Percentiles rank a stretch among this genome's conserved stretches.
Evolutionary conservation across 768 basidiomycete species (phyloP).

Genomic region (Tylopilus cervinicoccineus): DNA sequence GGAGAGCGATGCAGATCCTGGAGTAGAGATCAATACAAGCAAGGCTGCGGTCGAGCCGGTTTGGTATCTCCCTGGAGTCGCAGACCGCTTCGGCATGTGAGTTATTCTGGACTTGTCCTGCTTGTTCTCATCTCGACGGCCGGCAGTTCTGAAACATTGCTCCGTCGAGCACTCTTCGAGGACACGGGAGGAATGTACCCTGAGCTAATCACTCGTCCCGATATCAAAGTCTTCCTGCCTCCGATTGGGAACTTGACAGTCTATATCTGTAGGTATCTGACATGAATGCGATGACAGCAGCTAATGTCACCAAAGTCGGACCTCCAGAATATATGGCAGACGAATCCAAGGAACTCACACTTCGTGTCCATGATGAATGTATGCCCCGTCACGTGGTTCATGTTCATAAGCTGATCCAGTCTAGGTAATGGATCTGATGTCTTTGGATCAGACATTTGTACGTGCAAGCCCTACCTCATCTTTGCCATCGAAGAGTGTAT

Average conservation of each 20-base stretch:
- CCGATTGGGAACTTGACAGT: constrained; percentile 91
- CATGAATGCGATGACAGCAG: neutral
- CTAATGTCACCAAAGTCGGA: constrained; percentile 52
- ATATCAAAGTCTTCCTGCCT: constrained; percentile 93
- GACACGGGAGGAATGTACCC: constrained; percentile 97
- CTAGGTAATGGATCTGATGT: constrained; percentile 91
- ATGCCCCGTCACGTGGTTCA: constrained; percentile 17
- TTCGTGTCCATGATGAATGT: constrained; percentile 95
- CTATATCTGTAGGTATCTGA: constrained; percentile 69
- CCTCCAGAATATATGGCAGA: constrained; percentile 76
- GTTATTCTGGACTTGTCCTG: constrained; percentile 24
- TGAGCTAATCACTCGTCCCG: constrained; percentile 91
- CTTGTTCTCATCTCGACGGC: neutral
- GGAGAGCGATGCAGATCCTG: constrained; percentile 53
- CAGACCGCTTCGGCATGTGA: constrained; percentile 89
- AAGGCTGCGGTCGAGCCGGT: constrained; percentile 97
- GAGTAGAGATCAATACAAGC: constrained; percentile 83
- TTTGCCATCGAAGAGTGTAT: constrained; percentile 95
- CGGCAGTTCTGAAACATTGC: constrained; percentile 69
- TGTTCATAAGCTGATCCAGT: neutral
- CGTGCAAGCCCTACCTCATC: constrained; percentile 88
- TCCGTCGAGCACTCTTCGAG: constrained; percentile 92
- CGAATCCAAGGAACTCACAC: constrained; percentile 72
- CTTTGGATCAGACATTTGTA: constrained; percentile 90
- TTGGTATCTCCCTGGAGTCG: constrained; percentile 93